Percentiles rank a stretch among this genome's conserved stretches.
These are phyloP conservation scores for Inga oerstediana DNA, from an alignment of 306 rosid species.

Conservation along the genomic window DNA sequence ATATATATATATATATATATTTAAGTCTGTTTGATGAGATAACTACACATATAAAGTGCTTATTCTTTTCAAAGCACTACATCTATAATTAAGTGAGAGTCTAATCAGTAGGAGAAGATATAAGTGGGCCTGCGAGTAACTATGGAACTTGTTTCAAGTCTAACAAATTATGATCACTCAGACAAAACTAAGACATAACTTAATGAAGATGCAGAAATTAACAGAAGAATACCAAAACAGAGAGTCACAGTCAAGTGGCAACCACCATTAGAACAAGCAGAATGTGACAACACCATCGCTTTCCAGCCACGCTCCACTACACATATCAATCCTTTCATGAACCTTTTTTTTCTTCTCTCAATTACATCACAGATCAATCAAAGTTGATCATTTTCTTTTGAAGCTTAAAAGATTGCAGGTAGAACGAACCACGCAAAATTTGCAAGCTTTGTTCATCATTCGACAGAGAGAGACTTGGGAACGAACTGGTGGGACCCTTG, in stretches of 20 bases:
- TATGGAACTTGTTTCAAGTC: neutral
- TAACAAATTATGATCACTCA: neutral
- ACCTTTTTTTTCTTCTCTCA: neutral
- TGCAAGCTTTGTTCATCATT: constrained; percentile 28
- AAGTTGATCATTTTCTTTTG: neutral
- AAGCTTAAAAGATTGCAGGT: constrained; percentile 24
- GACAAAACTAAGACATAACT: neutral
- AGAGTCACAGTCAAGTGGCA: constrained; percentile 28
- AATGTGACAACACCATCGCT: neutral
- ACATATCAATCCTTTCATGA: neutral
- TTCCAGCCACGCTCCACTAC: neutral
- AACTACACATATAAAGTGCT: neutral
- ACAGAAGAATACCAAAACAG: constrained; percentile 4
- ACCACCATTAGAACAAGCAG: neutral
- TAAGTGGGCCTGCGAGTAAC: neutral
- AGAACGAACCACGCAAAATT: constrained; percentile 28
- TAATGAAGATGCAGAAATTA: neutral
- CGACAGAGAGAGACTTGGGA: constrained; percentile 36
- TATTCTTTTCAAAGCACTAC: neutral
- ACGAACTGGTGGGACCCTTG: constrained; percentile 51
- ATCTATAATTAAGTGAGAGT: neutral
- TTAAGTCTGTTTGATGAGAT: neutral
- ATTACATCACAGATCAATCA: neutral
- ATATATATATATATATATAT: no score
- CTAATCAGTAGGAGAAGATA: neutral